Evolutionary conservation across 371 early-diverging fungal genomes (phyloP).

Genomic region (Dipsacomyces acuminosporus): DNA sequence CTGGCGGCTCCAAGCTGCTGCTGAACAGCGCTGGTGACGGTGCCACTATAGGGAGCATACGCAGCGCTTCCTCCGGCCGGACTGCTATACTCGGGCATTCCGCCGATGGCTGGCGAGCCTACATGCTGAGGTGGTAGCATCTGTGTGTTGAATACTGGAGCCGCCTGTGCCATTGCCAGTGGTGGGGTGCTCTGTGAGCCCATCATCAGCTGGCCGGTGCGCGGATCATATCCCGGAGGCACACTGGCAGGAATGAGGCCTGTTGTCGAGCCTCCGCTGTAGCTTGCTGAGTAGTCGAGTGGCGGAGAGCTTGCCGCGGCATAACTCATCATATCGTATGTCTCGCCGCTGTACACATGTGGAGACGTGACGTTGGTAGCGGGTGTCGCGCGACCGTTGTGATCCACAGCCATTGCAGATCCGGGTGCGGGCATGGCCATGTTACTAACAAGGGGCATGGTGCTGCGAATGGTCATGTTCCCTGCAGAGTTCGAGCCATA

Average conservation of each 20-base stretch:
- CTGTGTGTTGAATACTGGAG: background rate
- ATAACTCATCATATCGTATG: slow-evolving; percentile 40
- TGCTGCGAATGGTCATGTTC: slow-evolving; percentile 34
- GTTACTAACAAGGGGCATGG: slow-evolving; percentile 20
- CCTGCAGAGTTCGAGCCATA: slow-evolving; percentile 35
- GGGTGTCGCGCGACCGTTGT: slow-evolving; percentile 29
- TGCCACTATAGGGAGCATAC: slow-evolving; percentile 5
- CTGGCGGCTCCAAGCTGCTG: background rate
- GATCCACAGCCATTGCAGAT: slow-evolving; percentile 3
- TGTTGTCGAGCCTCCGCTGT: no score
- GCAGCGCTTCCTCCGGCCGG: slow-evolving; percentile 4
- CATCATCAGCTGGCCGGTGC: slow-evolving; percentile 37
- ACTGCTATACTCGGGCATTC: slow-evolving; percentile 17
- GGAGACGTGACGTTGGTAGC: slow-evolving; percentile 19
- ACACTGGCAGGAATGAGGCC: slow-evolving; percentile 1
- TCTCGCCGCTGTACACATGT: slow-evolving; percentile 38
- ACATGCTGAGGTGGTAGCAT: slow-evolving; percentile 19
- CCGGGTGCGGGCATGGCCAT: slow-evolving; percentile 12
- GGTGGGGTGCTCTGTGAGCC: slow-evolving; percentile 7
- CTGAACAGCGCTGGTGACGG: background rate
- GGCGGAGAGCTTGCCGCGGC: slow-evolving; percentile 27
- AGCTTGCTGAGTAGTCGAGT: slow-evolving; percentile 11
- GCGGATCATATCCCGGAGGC: slow-evolving; percentile 44
- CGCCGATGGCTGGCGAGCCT: slow-evolving; percentile 21
- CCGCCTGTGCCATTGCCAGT: slow-evolving; percentile 6